Conservation (phyloP, 2,329 filamentous ascomycete genomes). For the Aspergillus sp. region DNA sequence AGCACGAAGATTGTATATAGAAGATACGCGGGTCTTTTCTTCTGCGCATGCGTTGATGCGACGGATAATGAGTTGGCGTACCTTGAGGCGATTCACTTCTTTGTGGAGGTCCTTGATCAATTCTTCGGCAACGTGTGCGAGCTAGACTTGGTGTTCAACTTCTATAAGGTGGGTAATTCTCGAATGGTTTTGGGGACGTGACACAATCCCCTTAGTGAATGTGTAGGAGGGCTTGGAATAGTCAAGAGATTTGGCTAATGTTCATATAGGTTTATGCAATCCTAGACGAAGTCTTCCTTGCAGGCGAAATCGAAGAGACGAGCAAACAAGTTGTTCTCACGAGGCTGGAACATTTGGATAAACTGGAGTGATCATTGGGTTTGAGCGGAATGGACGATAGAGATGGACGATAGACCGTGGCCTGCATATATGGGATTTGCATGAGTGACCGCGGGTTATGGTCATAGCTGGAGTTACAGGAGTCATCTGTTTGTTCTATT, state of each 20-base stretch:
- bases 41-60: conserved; percentile 97
- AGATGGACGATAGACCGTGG: neutral
- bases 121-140: conserved; percentile 99
- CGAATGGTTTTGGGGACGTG: neutral
- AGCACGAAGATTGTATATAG: conserved; percentile 93
- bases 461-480: conserved; percentile 22
- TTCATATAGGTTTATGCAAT: conserved; percentile 80
- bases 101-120: conserved; percentile 95
- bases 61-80: conserved; percentile 98
- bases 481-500: conserved; percentile 9
- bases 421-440: conserved; percentile 13
- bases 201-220: no score
- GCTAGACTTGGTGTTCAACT: conserved; percentile 79
- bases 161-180: conserved; percentile 59
- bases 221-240: neutral
- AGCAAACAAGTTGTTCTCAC: conserved; percentile 98
- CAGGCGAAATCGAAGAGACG: conserved; percentile 97
- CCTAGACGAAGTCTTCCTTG: conserved; percentile 95
- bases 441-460: conserved; percentile 20
- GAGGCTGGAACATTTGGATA: conserved; percentile 90
- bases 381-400: neutral
- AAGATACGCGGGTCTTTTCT: conserved; percentile 96
- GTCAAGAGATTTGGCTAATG: conserved; percentile 10
- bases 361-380: conserved; percentile 68
- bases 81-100: conserved; percentile 97